Conservation (phyloP, 2,329 filamentous ascomycete species). For the Alternaria dauci region DNA sequence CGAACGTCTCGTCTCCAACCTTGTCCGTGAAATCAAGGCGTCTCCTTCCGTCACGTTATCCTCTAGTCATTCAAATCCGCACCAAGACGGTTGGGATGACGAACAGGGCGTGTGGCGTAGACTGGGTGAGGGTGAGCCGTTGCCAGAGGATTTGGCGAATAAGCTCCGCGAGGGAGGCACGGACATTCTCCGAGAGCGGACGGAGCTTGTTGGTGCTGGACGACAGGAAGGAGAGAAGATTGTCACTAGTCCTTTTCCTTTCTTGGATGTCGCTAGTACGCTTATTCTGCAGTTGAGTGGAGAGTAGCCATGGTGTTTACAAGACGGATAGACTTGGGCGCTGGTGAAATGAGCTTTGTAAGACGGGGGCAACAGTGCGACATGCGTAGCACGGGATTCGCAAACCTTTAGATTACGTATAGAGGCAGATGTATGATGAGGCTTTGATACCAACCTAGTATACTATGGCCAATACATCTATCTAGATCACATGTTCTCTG, state of each 20-base stretch:
- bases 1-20: constrained; percentile 74
- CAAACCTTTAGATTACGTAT: not conserved
- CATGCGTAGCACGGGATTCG: not conserved
- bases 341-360: not conserved
- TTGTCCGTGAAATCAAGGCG: constrained; percentile 52
- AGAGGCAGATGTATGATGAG: constrained; percentile 3
- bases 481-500: not conserved
- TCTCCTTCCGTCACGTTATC: constrained; percentile 29
- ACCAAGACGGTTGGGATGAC: constrained; percentile 47
- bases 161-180: constrained; percentile 45
- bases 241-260: constrained; percentile 93
- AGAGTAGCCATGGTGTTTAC: constrained; percentile 28
- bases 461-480: not conserved
- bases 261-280: constrained; percentile 90
- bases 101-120: constrained; percentile 47
- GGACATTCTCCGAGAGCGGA: constrained; percentile 48
- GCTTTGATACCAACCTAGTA: constrained; percentile 2
- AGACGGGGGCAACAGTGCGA: not conserved
- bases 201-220: constrained; percentile 57
- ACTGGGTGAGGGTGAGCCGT: constrained; percentile 42
- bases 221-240: constrained; percentile 82
- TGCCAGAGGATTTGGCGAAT: constrained; percentile 40
- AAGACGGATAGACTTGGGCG: not conserved
- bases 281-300: constrained; percentile 83
- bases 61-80: constrained; percentile 18